Conservation (phyloP, 495 filamentous ascomycete genomes). For the Neurospora sp. region DNA sequence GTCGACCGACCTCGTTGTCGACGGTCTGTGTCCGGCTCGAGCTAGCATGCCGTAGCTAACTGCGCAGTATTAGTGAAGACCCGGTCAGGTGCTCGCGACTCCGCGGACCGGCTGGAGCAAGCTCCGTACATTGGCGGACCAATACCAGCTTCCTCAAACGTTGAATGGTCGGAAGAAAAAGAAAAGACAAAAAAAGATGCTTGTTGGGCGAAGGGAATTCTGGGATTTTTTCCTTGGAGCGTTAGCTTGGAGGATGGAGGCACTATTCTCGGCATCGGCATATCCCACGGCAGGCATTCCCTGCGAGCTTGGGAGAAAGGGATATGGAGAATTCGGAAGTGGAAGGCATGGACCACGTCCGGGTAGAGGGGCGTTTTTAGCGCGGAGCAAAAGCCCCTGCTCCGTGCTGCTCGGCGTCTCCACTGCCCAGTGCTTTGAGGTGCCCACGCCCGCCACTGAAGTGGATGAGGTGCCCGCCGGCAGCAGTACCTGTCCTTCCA, state of each 20-base stretch:
- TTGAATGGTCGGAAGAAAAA: neutral
- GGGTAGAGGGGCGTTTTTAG: neutral
- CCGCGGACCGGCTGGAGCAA: neutral
- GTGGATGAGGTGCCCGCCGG: neutral
- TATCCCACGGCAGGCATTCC: neutral
- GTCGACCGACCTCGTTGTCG: neutral
- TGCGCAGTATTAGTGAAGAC: neutral
- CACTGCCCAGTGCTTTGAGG: neutral
- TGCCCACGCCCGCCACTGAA: neutral
- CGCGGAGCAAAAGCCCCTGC: conserved; percentile 10
- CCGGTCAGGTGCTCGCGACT: neutral
- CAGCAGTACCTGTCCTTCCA: neutral
- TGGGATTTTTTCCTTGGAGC: neutral
- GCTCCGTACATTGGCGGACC: neutral
- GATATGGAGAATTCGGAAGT: neutral
- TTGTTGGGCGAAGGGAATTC: neutral
- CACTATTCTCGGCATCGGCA: neutral
- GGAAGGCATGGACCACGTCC: neutral
- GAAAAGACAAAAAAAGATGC: neutral
- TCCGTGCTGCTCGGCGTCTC: neutral
- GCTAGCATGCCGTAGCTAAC: neutral
- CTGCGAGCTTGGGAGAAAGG: neutral
- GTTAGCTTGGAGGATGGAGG: neutral
- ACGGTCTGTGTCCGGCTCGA: neutral
- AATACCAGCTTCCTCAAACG: neutral